Percentiles rank a stretch among this genome's conserved stretches.
Conservation (phyloP, 2,329 filamentous ascomycete genomes). For the Raffaelea albimanens region DNA sequence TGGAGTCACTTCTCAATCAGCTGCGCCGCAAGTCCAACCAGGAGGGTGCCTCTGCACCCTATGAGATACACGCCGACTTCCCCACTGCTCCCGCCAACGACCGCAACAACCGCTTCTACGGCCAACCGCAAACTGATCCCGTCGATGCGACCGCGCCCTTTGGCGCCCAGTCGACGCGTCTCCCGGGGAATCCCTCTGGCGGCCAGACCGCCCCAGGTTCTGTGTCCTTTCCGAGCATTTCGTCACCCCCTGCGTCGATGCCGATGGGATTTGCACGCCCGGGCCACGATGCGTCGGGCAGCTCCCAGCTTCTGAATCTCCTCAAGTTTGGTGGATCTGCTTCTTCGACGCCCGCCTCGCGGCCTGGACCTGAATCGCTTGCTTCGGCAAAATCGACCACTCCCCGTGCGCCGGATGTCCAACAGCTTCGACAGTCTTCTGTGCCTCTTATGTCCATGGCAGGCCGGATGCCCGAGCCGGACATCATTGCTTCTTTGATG, state of each 20-base stretch:
- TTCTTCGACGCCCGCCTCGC: too few relatives aligned
- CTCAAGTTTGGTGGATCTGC: conserved; percentile 59
- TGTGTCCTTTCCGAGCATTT: too few relatives aligned
- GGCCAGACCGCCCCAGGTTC: too few relatives aligned
- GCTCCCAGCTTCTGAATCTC: conserved; percentile 41
- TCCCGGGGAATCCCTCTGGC: conserved; percentile 37
- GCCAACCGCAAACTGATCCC: too few relatives aligned
- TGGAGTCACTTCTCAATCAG: conserved; percentile 33
- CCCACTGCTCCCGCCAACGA: conserved; percentile 7
- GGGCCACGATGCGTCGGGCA: conserved; percentile 7
- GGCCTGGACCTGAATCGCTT: too few relatives aligned
- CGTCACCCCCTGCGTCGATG: too few relatives aligned
- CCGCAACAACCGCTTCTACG: too few relatives aligned
- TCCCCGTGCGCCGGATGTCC: too few relatives aligned
- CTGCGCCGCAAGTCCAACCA: conserved; percentile 24
- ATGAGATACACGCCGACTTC: conserved; percentile 23
- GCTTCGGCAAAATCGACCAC: too few relatives aligned
- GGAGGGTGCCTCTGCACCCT: conserved; percentile 14
- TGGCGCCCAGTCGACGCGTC: conserved; percentile 27
- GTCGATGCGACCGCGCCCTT: conserved; percentile 22
- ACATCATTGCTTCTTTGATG: conserved; percentile 47
- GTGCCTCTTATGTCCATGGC: conserved; percentile 29
- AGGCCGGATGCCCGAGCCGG: conserved; percentile 34
- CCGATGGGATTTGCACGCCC: conserved; percentile 32
- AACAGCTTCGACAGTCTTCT: conserved; percentile 14